A percentile compares a stretch with the other conserved stretches of the same genome.
Conservation (phyloP, 2,329 filamentous ascomycete genomes). For the Arachnopeziza araneosa region DNA sequence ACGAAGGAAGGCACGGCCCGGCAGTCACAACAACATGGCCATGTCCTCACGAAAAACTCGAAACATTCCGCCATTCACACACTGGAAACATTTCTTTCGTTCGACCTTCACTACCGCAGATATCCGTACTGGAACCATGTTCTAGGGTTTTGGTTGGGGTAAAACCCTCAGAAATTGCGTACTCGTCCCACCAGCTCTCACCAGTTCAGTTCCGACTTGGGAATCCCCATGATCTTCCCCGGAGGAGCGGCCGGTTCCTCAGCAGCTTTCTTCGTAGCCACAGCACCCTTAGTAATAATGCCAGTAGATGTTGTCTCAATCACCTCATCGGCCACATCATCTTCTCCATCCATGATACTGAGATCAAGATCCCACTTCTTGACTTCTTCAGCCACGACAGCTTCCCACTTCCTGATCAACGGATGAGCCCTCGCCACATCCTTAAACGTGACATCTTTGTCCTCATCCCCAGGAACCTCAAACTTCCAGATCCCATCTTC, state of each 20-base stretch:
- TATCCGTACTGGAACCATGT: too few species aligned
- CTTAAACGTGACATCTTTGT: constrained; percentile 46
- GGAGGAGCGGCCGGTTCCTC: constrained; percentile 5
- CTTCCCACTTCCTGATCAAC: constrained; percentile 56
- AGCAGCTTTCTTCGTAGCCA: constrained; percentile 5
- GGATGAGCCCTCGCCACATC: constrained; percentile 66
- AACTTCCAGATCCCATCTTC: constrained; percentile 68
- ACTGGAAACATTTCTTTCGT: not conserved
- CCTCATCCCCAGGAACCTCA: constrained; percentile 40
- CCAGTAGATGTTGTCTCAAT: not conserved
- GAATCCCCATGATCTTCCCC: constrained; percentile 11
- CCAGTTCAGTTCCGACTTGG: constrained; percentile 21
- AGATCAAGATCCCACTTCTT: constrained; percentile 35
- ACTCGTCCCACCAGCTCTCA: constrained; percentile 5
- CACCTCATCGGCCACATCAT: not conserved
- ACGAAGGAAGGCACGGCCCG: not conserved
- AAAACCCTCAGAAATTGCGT: not conserved
- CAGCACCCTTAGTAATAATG: constrained; percentile 1
- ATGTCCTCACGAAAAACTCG: not conserved
- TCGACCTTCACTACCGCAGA: too few species aligned
- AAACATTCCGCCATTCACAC: too few species aligned
- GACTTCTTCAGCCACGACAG: constrained; percentile 37
- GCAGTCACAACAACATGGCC: not conserved
- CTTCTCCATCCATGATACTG: constrained; percentile 21
- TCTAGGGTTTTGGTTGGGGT: too few species aligned